Base-by-base conservation (phyloP, 2,329 filamentous ascomycete species). In the Metarhizium rileyi region DNA sequence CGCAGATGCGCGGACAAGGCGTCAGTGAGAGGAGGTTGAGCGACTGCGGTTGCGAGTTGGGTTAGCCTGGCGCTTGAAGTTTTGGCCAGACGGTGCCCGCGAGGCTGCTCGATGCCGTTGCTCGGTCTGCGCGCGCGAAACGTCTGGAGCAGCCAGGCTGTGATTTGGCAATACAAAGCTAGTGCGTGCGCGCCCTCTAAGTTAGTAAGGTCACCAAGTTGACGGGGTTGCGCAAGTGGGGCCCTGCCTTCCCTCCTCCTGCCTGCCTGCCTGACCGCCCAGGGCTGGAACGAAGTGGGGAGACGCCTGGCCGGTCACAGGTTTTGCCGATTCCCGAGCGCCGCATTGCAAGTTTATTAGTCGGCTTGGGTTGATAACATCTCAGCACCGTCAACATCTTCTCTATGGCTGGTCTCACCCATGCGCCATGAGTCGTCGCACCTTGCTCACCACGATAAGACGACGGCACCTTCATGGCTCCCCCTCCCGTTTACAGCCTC, bases 241-340 rank as follows among this genome's bases (percentile, higher is more conserved):
- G 30, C 30, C 16, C 9, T 16, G 12, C 10, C 30, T 12, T 12
- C 30, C 10, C 16, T 12, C 9, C 30, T 33, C 30, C 8, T 5
- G 30, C 30, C 30, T 33, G 10, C 30, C 27, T 28, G 27, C 5
- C 27, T 33, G 30, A 14, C 30, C 30, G 30, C 10, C 30, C 30
- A 16, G n/a, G n/a, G 30, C 30, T 33, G 30, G 30, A 5, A 28
- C 27, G 8, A 33, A 12, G 30, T 14, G 30, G 10, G 30, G 9
- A 16, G 9, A 38, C 30, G 38, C 38, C 38, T 10, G n/a, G n/a
- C 55, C 60, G 59, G 60, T 44, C 26, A 44, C 49, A 44, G 45
- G 58, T 61, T 61, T 57, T 49, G 48, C 59, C 60, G 59, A 33
- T n/a, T 44, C 50, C 58, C 58, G 57, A 42, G 10, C 38, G 23